Percentiles rank a stretch among this genome's conserved stretches.
These are phyloP conservation scores for Dryadomyces quercus-mongolicae DNA, from an alignment of 2,329 filamentous ascomycete genomes.

Conservation along the genomic window DNA sequence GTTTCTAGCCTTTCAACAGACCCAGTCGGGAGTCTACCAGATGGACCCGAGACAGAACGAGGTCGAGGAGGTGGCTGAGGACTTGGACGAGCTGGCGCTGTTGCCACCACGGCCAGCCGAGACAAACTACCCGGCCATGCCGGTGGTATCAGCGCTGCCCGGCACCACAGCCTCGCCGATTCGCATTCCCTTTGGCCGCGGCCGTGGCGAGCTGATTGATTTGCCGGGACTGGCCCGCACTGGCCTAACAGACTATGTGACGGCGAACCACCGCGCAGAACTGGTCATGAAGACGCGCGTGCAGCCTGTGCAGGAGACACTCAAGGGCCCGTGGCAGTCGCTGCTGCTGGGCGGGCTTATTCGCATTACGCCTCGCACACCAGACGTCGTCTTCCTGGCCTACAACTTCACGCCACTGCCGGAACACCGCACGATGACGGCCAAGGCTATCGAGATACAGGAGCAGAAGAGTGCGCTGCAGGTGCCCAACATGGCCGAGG, in stretches of 20 bases:
- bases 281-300: slow-evolving; percentile 72
- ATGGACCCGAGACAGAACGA: slow-evolving; percentile 10
- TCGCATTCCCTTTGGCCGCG: slow-evolving; percentile 75
- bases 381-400: slow-evolving; percentile 56
- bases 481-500: slow-evolving; percentile 50
- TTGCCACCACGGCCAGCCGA: slow-evolving; percentile 67
- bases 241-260: slow-evolving; percentile 58
- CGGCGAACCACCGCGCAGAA: slow-evolving; percentile 48
- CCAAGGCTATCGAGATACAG: slow-evolving; percentile 69
- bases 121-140: slow-evolving; percentile 69
- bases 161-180: slow-evolving; percentile 95
- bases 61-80: slow-evolving; percentile 5
- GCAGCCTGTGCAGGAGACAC: slow-evolving; percentile 56
- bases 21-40: neutral
- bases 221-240: slow-evolving; percentile 74
- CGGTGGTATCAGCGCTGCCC: slow-evolving; percentile 72
- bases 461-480: slow-evolving; percentile 45
- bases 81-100: slow-evolving; percentile 37
- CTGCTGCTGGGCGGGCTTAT: slow-evolving; percentile 78
- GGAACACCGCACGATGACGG: slow-evolving; percentile 64
- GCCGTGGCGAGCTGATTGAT: slow-evolving; percentile 84
- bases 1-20: neutral
- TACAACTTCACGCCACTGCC: slow-evolving; percentile 76
- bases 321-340: slow-evolving; percentile 62
- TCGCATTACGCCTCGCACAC: slow-evolving; percentile 65